These are phyloP conservation scores for Coemansia asiatica DNA, from an alignment of 192 early-diverging fungal species.

Conservation along the genomic window DNA sequence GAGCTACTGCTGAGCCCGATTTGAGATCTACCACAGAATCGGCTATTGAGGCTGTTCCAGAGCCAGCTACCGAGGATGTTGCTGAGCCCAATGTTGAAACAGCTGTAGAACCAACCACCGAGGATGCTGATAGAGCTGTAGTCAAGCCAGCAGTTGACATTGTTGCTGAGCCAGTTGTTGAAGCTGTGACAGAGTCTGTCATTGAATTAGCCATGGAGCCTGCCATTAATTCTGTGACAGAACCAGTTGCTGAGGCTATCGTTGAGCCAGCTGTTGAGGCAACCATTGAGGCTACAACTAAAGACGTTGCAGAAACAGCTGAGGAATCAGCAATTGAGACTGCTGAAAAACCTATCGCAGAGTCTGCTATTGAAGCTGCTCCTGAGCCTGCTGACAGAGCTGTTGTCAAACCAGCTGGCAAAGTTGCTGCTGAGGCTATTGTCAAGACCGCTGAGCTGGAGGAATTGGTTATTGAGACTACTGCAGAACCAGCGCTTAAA, in stretches of 20 bases:
- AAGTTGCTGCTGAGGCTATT: neutral
- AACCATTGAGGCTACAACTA: neutral
- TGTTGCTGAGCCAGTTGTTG: neutral
- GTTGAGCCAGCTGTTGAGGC: neutral
- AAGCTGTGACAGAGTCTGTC: neutral
- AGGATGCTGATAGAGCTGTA: neutral
- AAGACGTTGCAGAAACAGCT: neutral
- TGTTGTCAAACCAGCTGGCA: neutral
- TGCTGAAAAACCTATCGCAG: neutral
- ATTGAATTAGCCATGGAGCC: neutral
- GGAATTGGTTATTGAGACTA: neutral
- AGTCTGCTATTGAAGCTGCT: neutral
- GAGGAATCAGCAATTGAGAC: neutral
- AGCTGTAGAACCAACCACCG: neutral
- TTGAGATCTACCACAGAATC: neutral
- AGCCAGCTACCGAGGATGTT: neutral
- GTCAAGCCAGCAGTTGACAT: neutral
- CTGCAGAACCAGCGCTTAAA: neutral
- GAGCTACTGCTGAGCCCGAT: neutral
- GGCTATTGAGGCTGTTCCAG: neutral
- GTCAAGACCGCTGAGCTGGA: neutral
- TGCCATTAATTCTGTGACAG: neutral
- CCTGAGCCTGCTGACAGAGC: slow-evolving; percentile 4
- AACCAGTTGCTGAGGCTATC: slow-evolving; percentile 1
- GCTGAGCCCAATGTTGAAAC: neutral